These are phyloP conservation scores for Priceomyces haplophilus DNA, from an alignment of 805 yeast genomes.

Conservation along the genomic window DNA sequence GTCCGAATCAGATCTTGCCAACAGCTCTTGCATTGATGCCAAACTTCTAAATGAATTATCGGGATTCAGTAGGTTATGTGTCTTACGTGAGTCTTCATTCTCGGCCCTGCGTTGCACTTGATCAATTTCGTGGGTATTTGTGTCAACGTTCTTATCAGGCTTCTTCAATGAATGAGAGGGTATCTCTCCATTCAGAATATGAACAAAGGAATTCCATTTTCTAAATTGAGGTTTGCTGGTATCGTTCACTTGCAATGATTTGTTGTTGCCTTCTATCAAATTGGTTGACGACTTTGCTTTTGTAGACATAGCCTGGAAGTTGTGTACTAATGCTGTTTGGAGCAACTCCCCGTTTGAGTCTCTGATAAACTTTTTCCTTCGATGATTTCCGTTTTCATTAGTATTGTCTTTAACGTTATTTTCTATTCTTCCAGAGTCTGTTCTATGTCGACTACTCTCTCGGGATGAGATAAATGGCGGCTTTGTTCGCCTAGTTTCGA, in stretches of 20 bases:
- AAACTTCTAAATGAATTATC: slow-evolving; percentile 19
- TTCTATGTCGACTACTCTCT: neutral
- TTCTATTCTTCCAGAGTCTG: slow-evolving; percentile 1
- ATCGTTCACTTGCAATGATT: neutral
- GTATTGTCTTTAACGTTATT: neutral
- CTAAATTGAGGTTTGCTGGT: slow-evolving; percentile 10
- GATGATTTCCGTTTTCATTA: neutral
- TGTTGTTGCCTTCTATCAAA: neutral
- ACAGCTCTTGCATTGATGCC: neutral
- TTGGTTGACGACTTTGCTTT: slow-evolving; percentile 9
- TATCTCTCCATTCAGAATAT: slow-evolving; percentile 3
- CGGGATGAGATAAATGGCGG: neutral
- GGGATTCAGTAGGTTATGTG: slow-evolving; percentile 9
- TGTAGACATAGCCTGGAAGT: slow-evolving; percentile 9
- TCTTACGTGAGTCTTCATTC: neutral
- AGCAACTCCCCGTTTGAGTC: slow-evolving; percentile 7
- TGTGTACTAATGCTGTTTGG: slow-evolving; percentile 13
- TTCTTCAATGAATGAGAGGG: no score
- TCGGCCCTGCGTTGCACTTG: neutral
- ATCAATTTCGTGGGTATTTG: neutral
- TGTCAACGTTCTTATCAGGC: neutral
- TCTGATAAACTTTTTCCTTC: slow-evolving; percentile 4
- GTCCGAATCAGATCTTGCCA: neutral
- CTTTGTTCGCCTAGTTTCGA: neutral
- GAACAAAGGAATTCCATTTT: slow-evolving; percentile 5